phyloP scores from a whole-genome alignment of 805 yeast species.

The Candida nonsorbophila region DNA sequence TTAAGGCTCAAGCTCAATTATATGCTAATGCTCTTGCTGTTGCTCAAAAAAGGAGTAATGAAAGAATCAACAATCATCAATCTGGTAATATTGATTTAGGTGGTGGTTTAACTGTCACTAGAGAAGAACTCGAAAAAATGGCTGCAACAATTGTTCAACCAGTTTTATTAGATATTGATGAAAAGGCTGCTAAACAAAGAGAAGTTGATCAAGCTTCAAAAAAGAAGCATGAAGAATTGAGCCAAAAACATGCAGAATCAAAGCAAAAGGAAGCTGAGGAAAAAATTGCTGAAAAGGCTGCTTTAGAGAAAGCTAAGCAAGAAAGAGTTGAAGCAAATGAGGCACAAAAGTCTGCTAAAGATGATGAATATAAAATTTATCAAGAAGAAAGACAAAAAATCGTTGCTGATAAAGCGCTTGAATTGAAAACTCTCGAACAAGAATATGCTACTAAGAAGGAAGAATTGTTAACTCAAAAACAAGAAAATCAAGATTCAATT shows the following conservation, averaged over 20 bases:
- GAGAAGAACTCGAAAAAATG: constrained; percentile 68
- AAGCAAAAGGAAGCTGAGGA: constrained; percentile 22
- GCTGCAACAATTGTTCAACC: constrained; percentile 82
- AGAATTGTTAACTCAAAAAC: constrained; percentile 40
- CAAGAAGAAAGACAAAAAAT: constrained; percentile 25
- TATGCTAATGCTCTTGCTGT: constrained; percentile 72
- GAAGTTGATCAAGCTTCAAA: constrained; percentile 32
- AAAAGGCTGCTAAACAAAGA: constrained; percentile 68
- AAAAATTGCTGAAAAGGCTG: constrained; percentile 29
- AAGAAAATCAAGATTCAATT: constrained; percentile 41
- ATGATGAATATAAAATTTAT: constrained; percentile 19
- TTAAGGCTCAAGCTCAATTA: constrained; percentile 44
- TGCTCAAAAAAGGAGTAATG: constrained; percentile 65
- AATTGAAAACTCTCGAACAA: constrained; percentile 29
- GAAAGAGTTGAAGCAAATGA: constrained; percentile 27
- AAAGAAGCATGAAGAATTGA: constrained; percentile 30
- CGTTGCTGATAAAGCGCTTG: constrained; percentile 20
- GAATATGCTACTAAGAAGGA: constrained; percentile 36
- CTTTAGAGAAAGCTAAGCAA: constrained; percentile 30
- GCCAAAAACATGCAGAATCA: constrained; percentile 23
- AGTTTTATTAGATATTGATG: constrained; percentile 65
- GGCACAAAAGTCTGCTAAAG: constrained; percentile 25
- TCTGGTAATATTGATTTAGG: constrained; percentile 68
- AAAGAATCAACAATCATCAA: constrained; percentile 46
- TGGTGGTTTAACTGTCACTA: constrained; percentile 78